A percentile compares a stretch with the other conserved stretches of the same genome.
phyloP scores from a whole-genome alignment of 768 basidiomycete genomes.

The Steccherinum ochraceum region DNA sequence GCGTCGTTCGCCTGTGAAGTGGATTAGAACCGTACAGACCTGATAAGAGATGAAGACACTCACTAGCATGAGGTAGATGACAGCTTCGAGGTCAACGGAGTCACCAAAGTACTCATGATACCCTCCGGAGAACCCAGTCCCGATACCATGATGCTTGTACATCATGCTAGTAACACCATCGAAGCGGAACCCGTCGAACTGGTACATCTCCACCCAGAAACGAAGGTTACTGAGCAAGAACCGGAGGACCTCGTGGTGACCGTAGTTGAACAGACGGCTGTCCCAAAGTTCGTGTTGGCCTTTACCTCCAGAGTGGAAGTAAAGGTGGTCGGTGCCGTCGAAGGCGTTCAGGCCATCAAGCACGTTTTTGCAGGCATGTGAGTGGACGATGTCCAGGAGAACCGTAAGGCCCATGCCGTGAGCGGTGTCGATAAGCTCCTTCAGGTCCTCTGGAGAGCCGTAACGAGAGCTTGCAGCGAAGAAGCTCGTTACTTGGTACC shows the following conservation, averaged over 20 bases:
- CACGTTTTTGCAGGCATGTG: conserved; percentile 97
- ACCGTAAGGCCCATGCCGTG: conserved; percentile 91
- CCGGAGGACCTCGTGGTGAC: conserved; percentile 86
- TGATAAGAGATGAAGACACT: conserved; percentile 24
- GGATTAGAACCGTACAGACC: conserved; percentile 8
- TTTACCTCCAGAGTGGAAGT: conserved; percentile 91
- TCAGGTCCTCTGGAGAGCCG: conserved; percentile 92
- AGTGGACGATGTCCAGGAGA: conserved; percentile 95
- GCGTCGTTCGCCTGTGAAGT: conserved; percentile 78
- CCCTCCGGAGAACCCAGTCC: conserved; percentile 94
- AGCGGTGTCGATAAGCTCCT: conserved; percentile 91
- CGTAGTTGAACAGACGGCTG: conserved; percentile 95
- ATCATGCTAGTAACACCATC: conserved; percentile 99
- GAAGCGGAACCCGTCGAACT: conserved; percentile 97
- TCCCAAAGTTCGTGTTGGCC: conserved; percentile 98
- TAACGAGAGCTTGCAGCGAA: conserved; percentile 97
- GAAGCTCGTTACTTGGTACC: conserved; percentile 97
- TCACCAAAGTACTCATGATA: conserved; percentile 98
- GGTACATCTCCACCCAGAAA: conserved; percentile 92
- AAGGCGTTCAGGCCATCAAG: conserved; percentile 93
- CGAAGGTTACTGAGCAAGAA: conserved; percentile 94
- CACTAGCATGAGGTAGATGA: conserved; percentile 96
- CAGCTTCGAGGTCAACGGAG: conserved; percentile 77
- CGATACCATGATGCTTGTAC: conserved; percentile 97
- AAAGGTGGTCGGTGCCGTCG: conserved; percentile 95